These are phyloP conservation scores for Exidia glandulosa DNA, from an alignment of 768 basidiomycete species.

Conservation along the genomic window DNA sequence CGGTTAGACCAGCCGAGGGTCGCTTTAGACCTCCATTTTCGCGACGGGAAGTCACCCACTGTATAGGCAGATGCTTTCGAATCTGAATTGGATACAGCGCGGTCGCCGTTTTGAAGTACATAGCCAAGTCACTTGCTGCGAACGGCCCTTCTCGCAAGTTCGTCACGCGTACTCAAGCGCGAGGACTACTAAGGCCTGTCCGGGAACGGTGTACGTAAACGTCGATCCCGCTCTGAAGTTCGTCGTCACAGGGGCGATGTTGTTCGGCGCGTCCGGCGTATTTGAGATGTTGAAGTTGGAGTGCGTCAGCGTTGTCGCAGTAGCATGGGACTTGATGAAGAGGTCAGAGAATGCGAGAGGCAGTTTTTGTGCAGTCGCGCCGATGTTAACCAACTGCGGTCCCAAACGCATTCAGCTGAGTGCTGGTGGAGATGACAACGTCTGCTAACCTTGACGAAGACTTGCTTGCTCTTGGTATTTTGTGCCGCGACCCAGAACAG, in stretches of 20 bases:
- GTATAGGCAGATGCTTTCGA: too few relatives aligned
- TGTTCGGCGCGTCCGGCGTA: constrained; percentile 37
- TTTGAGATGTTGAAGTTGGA: constrained; percentile 50
- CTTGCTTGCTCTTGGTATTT: constrained; percentile 20
- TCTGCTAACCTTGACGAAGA: constrained; percentile 46
- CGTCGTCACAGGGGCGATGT: constrained; percentile 35
- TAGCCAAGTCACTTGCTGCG: too few relatives aligned
- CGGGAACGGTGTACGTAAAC: constrained; percentile 27
- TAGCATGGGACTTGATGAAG: constrained; percentile 42
- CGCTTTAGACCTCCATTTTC: too few relatives aligned
- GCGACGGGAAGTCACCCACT: too few relatives aligned
- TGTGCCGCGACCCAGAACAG: constrained; percentile 52
- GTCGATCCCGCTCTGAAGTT: not conserved
- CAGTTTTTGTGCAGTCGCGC: not conserved
- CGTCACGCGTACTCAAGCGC: not conserved
- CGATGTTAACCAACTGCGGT: not conserved
- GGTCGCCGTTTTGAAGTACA: too few relatives aligned
- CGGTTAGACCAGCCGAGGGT: too few relatives aligned
- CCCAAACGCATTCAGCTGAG: not conserved
- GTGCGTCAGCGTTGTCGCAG: constrained; percentile 25
- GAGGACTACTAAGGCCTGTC: constrained; percentile 27
- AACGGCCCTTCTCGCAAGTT: too few relatives aligned
- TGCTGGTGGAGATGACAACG: not conserved
- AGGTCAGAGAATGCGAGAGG: not conserved
- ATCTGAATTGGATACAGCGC: too few relatives aligned